These are phyloP conservation scores for Artemisia annua DNA, from an alignment of 129 eudicot species.

Conservation along the genomic window DNA sequence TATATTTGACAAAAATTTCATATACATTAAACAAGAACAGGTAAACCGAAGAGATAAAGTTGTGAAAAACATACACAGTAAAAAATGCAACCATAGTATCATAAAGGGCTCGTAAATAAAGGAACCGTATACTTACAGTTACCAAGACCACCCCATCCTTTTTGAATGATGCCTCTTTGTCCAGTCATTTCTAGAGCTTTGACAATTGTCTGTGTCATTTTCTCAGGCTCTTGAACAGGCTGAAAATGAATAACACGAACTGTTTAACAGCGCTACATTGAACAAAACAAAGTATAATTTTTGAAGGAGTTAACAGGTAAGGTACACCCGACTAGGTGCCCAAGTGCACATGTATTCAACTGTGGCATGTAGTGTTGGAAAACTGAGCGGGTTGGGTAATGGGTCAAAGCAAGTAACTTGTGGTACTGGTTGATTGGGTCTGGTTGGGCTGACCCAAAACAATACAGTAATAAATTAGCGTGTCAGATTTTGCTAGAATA, in stretches of 20 bases:
- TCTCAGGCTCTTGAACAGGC: conserved; percentile 97
- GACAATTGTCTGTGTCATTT: conserved; percentile 88
- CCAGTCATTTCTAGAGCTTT: conserved; percentile 56
- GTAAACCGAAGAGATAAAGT: not conserved
- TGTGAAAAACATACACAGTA: conserved; percentile 2
- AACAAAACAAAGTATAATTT: conserved; percentile 10
- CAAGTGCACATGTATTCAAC: not conserved
- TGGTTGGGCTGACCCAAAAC: too few species aligned
- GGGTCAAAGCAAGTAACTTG: too few species aligned
- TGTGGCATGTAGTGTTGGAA: too few species aligned
- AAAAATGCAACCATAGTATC: not conserved
- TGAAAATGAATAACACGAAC: conserved; percentile 33
- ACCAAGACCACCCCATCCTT: conserved; percentile 53
- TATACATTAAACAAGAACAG: conserved; percentile 5
- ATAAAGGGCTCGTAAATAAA: not conserved
- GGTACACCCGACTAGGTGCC: not conserved
- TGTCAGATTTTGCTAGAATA: too few species aligned
- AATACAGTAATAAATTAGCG: too few species aligned
- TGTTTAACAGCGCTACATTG: not conserved
- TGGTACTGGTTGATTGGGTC: too few species aligned
- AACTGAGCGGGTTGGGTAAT: too few species aligned
- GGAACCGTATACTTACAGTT: conserved; percentile 54
- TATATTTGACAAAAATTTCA: not conserved
- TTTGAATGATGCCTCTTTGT: conserved; percentile 47
- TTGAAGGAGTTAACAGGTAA: not conserved